Evolutionary conservation across 371 early-diverging fungal genomes (phyloP).

Genomic region (Scutellospora calospora): DNA sequence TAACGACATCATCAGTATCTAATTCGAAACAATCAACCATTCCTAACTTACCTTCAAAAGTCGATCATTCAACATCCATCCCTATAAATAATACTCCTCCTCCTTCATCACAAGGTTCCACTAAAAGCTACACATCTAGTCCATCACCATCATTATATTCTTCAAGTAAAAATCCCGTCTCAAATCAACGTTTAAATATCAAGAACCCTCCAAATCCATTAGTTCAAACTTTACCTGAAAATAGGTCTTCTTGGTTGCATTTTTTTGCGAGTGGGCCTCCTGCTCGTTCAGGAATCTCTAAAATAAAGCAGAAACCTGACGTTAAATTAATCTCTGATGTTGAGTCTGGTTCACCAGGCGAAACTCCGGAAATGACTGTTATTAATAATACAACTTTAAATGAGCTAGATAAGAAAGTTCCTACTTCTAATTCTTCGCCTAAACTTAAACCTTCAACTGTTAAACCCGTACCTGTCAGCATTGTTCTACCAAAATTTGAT

Average conservation of each 20-base stretch:
- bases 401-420: not conserved
- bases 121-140: not conserved
- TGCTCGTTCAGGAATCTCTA: not conserved
- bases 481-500: constrained; percentile 33
- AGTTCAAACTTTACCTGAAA: constrained; percentile 12
- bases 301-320: not conserved
- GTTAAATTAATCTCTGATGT: constrained; percentile 20
- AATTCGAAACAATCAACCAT: too few species aligned
- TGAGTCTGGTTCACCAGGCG: not conserved
- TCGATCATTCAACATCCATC: not conserved
- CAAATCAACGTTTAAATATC: not conserved
- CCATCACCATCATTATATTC: not conserved
- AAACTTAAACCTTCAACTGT: constrained; percentile 1
- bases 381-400: not conserved
- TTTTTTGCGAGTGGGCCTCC: constrained; percentile 16
- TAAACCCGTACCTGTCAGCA: constrained; percentile 20
- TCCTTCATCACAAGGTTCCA: not conserved
- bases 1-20: not conserved
- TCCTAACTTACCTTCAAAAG: too few species aligned
- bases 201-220: constrained; percentile 12
- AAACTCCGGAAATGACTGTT: not conserved
- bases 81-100: not conserved
- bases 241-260: constrained; percentile 16
- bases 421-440: not conserved
- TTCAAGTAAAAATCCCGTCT: not conserved